Percentiles rank a stretch among this genome's conserved stretches.
Conservation (phyloP, 352 stramenopile species). For the Pythium chondricola region DNA sequence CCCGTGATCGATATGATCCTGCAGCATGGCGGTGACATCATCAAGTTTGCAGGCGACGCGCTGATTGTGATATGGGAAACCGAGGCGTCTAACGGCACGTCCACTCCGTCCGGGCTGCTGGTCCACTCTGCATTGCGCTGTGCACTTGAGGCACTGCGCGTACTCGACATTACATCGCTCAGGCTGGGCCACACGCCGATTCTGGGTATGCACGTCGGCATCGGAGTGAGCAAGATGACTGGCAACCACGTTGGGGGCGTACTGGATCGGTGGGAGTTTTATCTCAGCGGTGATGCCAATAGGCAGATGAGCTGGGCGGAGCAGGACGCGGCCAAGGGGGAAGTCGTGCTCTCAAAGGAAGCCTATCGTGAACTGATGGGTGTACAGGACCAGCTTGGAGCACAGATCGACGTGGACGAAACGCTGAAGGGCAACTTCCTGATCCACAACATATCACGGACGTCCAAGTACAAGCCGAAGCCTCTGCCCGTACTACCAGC, state of each 20-base stretch:
- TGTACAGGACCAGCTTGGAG: constrained; percentile 17
- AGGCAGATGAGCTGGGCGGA: constrained; percentile 73
- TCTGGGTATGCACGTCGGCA: constrained; percentile 78
- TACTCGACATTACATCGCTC: constrained; percentile 25
- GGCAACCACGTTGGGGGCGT: constrained; percentile 80
- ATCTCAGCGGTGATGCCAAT: constrained; percentile 77
- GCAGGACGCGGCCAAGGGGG: constrained; percentile 52
- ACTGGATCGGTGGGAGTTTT: constrained; percentile 84
- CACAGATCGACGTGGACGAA: constrained; percentile 17
- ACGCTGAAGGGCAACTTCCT: constrained; percentile 44
- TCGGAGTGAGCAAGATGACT: constrained; percentile 68
- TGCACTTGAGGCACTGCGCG: constrained; percentile 46
- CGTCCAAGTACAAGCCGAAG: constrained; percentile 6
- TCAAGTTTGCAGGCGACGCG: constrained; percentile 79
- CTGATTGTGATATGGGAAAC: constrained; percentile 82
- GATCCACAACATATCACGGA: constrained; percentile 22
- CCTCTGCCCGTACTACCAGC: constrained; percentile 12
- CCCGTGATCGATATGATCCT: constrained; percentile 75
- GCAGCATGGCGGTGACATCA: constrained; percentile 69
- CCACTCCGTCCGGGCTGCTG: constrained; percentile 36
- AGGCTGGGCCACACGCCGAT: constrained; percentile 23
- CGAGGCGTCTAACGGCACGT: constrained; percentile 31
- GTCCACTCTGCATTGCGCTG: constrained; percentile 51
- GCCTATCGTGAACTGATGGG: constrained; percentile 32
- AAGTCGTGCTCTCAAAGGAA: constrained; percentile 67